These are phyloP conservation scores for Cicer yamashitae DNA, from an alignment of 306 rosid genomes.

Conservation along the genomic window DNA sequence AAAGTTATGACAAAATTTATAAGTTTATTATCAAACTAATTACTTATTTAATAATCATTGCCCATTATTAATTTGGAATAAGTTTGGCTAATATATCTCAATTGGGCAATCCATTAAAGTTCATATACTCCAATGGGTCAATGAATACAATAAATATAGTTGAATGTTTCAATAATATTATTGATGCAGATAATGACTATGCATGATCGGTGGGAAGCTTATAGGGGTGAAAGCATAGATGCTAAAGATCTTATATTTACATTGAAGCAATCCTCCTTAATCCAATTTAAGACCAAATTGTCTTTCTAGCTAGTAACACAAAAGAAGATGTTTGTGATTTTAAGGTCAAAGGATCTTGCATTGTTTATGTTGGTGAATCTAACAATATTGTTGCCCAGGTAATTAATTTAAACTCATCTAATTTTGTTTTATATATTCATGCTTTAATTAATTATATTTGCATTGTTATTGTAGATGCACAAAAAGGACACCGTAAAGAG, in stretches of 20 bases:
- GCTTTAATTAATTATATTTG: background rate
- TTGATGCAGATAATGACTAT: conserved; percentile 42
- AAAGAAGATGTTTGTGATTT: conserved; percentile 57
- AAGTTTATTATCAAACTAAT: too few relatives aligned
- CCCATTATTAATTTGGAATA: too few relatives aligned
- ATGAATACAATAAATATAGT: too few relatives aligned
- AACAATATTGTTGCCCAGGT: conserved; percentile 58
- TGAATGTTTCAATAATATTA: too few relatives aligned
- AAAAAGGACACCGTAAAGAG: conserved; percentile 52
- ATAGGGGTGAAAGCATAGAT: conserved; percentile 56
- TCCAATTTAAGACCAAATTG: conserved; percentile 52
- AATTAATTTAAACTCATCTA: background rate
- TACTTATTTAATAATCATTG: too few relatives aligned
- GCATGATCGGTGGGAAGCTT: conserved; percentile 64
- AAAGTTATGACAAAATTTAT: too few relatives aligned
- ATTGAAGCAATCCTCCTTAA: conserved; percentile 45
- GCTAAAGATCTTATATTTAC: conserved; percentile 48
- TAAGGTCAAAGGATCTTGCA: conserved; percentile 60
- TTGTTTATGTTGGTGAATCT: conserved; percentile 61
- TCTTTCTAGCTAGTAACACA: conserved; percentile 54
- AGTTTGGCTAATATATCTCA: too few relatives aligned
- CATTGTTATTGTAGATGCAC: conserved; percentile 55
- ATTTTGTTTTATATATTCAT: background rate
- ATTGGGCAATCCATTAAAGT: too few relatives aligned
- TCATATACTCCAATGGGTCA: too few relatives aligned